Evolutionary conservation across 225 moss, liverwort and hornwort species (phyloP).

Genomic region (Pleurozium schreberi): DNA sequence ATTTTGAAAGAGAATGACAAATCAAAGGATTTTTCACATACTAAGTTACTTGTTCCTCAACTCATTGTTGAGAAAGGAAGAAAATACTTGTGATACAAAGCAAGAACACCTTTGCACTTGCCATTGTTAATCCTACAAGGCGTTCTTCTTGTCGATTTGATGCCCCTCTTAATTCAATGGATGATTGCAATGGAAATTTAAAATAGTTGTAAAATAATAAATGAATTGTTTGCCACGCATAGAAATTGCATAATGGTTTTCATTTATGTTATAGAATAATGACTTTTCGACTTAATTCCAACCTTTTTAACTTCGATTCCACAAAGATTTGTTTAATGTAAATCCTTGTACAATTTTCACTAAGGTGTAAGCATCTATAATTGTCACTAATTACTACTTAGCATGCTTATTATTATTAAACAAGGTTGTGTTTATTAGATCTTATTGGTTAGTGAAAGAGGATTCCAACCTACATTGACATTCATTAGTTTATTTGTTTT

Average conservation of each 20-base stretch:
- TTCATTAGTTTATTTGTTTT: background rate
- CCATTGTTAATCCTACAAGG: too few relatives aligned
- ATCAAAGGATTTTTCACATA: background rate
- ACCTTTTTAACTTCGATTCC: background rate
- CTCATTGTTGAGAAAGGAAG: background rate
- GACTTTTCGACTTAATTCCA: background rate
- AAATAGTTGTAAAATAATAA: background rate
- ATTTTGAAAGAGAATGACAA: background rate
- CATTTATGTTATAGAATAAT: background rate
- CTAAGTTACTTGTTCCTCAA: background rate
- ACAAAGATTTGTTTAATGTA: background rate
- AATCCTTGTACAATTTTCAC: background rate
- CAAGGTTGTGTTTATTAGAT: background rate
- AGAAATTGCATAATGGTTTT: background rate
- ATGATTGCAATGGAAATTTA: background rate
- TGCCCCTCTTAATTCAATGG: background rate
- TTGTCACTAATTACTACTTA: background rate
- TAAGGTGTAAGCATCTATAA: background rate
- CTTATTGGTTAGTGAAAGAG: background rate
- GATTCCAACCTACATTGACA: background rate
- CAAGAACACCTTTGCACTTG: background rate
- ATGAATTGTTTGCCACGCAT: background rate
- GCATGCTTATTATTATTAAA: background rate
- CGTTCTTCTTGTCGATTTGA: background rate
- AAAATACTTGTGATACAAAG: too few relatives aligned